Conservation (phyloP, 2,329 filamentous ascomycete genomes). For the Grosmannia serpens region DNA sequence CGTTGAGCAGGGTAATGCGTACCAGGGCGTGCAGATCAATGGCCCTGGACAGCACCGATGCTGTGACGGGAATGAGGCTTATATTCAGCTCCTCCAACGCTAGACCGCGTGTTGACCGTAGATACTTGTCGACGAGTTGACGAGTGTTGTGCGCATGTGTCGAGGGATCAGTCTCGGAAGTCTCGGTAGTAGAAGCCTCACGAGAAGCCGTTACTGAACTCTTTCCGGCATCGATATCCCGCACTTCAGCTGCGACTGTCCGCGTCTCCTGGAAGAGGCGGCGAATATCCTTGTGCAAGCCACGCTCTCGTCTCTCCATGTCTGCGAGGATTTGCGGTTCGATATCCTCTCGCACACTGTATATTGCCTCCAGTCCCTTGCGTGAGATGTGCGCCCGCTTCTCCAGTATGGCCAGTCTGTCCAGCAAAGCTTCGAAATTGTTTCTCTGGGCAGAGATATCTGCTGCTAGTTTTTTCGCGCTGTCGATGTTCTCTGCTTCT, state of each 20-base stretch:
- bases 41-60: constrained; percentile 42
- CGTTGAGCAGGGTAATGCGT: constrained; percentile 49
- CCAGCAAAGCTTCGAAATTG: constrained; percentile 22
- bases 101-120: constrained; percentile 46
- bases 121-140: constrained; percentile 27
- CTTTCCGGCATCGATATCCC: constrained; percentile 13
- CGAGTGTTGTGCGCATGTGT: background rate
- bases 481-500: background rate
- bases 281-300: constrained; percentile 20
- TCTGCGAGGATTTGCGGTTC: constrained; percentile 11
- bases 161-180: background rate
- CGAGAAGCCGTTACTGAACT: background rate
- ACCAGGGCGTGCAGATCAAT: constrained; percentile 46
- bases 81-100: constrained; percentile 42
- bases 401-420: constrained; percentile 22
- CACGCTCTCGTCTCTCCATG: constrained; percentile 18
- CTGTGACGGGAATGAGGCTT: constrained; percentile 48
- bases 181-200: background rate
- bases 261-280: constrained; percentile 23
- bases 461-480: constrained; percentile 9
- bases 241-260: constrained; percentile 24
- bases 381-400: constrained; percentile 17
- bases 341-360: constrained; percentile 18
- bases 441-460: constrained; percentile 19
- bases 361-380: constrained; percentile 7